phyloP scores from a whole-genome alignment of 176 grass and related monocot genomes.

The Phoenix dactylifera region DNA sequence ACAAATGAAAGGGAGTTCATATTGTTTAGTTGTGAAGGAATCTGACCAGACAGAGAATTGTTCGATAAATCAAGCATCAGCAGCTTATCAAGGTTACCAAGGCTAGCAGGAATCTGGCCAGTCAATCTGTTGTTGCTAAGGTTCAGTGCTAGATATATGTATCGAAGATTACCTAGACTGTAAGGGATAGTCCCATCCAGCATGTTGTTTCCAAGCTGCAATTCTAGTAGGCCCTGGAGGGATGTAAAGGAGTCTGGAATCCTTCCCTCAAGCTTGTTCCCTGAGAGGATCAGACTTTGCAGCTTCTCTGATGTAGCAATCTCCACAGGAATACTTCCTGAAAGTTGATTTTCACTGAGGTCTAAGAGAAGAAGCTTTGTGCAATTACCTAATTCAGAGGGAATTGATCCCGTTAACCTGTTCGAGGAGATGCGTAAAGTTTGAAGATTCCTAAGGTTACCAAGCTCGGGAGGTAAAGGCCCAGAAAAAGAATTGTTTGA shows the following conservation, averaged over 20 bases:
- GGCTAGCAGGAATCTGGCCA: slow-evolving; percentile 34
- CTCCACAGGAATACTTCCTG: slow-evolving; percentile 40
- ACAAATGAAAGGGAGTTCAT: slow-evolving; percentile 46
- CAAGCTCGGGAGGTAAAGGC: slow-evolving; percentile 37
- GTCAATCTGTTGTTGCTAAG: slow-evolving; percentile 42
- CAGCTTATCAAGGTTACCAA: slow-evolving; percentile 44
- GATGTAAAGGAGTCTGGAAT: slow-evolving; percentile 43
- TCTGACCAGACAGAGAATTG: slow-evolving; percentile 37
- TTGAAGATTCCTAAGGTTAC: slow-evolving; percentile 24
- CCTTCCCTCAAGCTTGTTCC: slow-evolving; percentile 32
- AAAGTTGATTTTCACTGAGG: slow-evolving; percentile 35
- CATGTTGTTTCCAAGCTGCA: slow-evolving; percentile 46
- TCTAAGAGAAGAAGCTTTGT: slow-evolving; percentile 25
- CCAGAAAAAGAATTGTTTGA: slow-evolving; percentile 41
- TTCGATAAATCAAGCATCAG: slow-evolving; percentile 46
- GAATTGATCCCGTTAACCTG: slow-evolving; percentile 35
- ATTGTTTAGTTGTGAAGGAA: slow-evolving; percentile 28
- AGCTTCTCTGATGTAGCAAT: slow-evolving; percentile 25
- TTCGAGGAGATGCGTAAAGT: slow-evolving; percentile 37
- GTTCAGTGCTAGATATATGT: slow-evolving; percentile 40
- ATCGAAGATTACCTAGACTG: slow-evolving; percentile 51
- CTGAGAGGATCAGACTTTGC: slow-evolving; percentile 33
- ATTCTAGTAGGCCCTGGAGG: slow-evolving; percentile 31
- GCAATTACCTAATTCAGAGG: slow-evolving; percentile 24
- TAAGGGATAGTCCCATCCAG: slow-evolving; percentile 34